phyloP scores from a whole-genome alignment of 2,329 filamentous ascomycete species.

The Fusarium sp. region DNA sequence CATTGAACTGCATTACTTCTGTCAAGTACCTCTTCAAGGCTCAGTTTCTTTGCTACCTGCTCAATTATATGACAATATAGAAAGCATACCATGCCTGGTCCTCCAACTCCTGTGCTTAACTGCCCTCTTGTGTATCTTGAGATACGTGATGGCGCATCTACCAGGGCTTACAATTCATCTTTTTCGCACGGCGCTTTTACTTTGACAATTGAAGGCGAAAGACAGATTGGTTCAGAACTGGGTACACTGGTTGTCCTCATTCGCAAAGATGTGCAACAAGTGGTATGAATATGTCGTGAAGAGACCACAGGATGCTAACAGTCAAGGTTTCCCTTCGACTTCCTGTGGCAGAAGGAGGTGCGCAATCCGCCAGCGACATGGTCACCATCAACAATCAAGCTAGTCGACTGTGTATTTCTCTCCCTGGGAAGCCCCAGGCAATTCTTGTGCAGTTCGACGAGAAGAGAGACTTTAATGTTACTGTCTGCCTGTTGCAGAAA shows the following conservation, averaged over 20 bases:
- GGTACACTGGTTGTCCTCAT: slow-evolving; percentile 45
- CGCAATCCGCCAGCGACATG: slow-evolving; percentile 19
- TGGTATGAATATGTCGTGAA: slow-evolving; percentile 38
- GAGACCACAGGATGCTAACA: background rate
- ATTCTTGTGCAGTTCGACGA: slow-evolving; percentile 47
- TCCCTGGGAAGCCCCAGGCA: slow-evolving; percentile 42
- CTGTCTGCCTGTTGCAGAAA: slow-evolving; percentile 48
- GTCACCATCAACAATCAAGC: slow-evolving; percentile 38
- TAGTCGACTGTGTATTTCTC: slow-evolving; percentile 41
- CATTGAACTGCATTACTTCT: background rate
- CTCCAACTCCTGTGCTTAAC: slow-evolving; percentile 46
- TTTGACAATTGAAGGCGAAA: slow-evolving; percentile 47
- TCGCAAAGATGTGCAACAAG: slow-evolving; percentile 35
- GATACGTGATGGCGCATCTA: slow-evolving; percentile 39
- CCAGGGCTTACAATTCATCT: slow-evolving; percentile 38
- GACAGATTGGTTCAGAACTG: slow-evolving; percentile 11
- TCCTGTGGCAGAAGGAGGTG: slow-evolving; percentile 39
- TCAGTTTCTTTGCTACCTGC: background rate
- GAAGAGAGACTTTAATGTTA: slow-evolving; percentile 49
- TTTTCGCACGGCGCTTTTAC: slow-evolving; percentile 39
- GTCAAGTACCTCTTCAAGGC: background rate
- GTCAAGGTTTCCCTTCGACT: slow-evolving; percentile 48
- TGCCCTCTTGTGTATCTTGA: slow-evolving; percentile 48
- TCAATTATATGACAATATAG: background rate
- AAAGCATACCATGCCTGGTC: slow-evolving; percentile 40